phyloP scores from a whole-genome alignment of 768 basidiomycete species.

The Trametes meyenii region DNA sequence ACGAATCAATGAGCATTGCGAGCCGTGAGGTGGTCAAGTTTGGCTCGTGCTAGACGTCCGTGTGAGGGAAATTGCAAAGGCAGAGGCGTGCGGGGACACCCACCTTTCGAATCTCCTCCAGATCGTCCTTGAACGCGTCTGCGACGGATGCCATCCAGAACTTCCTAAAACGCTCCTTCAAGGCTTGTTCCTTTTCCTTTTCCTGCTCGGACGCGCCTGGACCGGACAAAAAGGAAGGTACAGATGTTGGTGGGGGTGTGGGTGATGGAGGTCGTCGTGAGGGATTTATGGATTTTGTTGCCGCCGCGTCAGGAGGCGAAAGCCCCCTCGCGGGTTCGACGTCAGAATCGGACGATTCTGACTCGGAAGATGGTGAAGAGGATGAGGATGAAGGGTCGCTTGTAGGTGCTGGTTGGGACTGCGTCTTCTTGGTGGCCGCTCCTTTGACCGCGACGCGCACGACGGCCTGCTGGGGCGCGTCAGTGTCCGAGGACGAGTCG shows the following conservation, averaged over 20 bases:
- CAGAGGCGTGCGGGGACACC: slow-evolving; percentile 22
- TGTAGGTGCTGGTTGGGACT: slow-evolving; percentile 9
- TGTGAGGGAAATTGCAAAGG: not conserved
- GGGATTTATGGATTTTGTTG: not conserved
- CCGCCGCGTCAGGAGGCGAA: slow-evolving; percentile 3
- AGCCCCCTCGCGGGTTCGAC: slow-evolving; percentile 5
- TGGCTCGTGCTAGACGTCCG: slow-evolving; percentile 50
- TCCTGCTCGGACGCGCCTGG: slow-evolving; percentile 33
- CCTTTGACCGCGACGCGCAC: slow-evolving; percentile 14
- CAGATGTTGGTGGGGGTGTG: slow-evolving; percentile 34
- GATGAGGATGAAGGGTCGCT: slow-evolving; percentile 16
- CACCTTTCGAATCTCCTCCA: slow-evolving; percentile 84
- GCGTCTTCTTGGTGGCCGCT: not conserved
- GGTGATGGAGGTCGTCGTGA: slow-evolving; percentile 36
- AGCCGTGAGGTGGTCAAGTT: slow-evolving; percentile 70
- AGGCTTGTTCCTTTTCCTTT: slow-evolving; percentile 47
- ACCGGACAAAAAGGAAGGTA: slow-evolving; percentile 63
- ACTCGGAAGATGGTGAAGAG: slow-evolving; percentile 25
- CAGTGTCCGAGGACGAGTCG: slow-evolving; percentile 28
- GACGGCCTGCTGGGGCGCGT: slow-evolving; percentile 17
- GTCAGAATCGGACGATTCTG: slow-evolving; percentile 22
- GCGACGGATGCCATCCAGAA: slow-evolving; percentile 88
- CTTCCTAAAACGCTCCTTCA: slow-evolving; percentile 73
- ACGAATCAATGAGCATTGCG: slow-evolving; percentile 76
- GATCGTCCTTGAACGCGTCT: slow-evolving; percentile 80